A percentile compares a stretch with the other conserved stretches of the same genome.
These are phyloP conservation scores for Cruciata laevipes DNA, from an alignment of 257 asterid species.

Conservation along the genomic window DNA sequence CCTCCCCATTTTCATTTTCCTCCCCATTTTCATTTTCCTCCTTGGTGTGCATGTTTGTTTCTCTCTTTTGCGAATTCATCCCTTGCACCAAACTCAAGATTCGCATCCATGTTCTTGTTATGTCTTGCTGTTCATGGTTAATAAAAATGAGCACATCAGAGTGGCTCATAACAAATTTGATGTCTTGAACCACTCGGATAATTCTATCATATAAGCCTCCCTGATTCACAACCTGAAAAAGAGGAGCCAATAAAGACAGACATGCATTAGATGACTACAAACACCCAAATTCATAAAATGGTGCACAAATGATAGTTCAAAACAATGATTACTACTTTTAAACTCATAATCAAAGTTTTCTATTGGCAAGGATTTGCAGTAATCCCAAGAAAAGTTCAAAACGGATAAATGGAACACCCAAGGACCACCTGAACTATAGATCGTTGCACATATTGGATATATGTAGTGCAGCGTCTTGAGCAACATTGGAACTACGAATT, in stretches of 20 bases:
- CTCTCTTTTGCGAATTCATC: conserved; percentile 76
- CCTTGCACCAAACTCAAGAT: conserved; percentile 87
- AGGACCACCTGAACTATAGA: too few species aligned
- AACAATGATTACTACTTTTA: background rate
- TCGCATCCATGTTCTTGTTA: conserved; percentile 71
- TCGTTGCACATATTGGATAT: too few species aligned
- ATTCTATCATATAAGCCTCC: conserved; percentile 62
- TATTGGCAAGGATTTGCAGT: background rate
- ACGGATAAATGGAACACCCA: too few species aligned
- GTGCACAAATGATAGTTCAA: too few species aligned
- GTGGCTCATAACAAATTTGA: conserved; percentile 90
- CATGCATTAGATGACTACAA: background rate
- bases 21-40: too few species aligned
- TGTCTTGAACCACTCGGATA: conserved; percentile 70
- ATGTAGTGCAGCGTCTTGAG: background rate
- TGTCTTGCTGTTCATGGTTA: too few species aligned
- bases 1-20: too few species aligned
- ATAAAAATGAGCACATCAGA: conserved; percentile 52
- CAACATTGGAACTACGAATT: background rate
- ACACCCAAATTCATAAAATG: background rate
- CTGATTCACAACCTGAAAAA: conserved; percentile 74
- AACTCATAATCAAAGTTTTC: background rate
- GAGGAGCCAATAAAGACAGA: conserved; percentile 10
- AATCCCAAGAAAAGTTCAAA: background rate
- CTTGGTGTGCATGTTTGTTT: conserved; percentile 55